Base-by-base conservation (phyloP, 2,329 filamentous ascomycete genomes). In the Elsinoe fawcettii region DNA sequence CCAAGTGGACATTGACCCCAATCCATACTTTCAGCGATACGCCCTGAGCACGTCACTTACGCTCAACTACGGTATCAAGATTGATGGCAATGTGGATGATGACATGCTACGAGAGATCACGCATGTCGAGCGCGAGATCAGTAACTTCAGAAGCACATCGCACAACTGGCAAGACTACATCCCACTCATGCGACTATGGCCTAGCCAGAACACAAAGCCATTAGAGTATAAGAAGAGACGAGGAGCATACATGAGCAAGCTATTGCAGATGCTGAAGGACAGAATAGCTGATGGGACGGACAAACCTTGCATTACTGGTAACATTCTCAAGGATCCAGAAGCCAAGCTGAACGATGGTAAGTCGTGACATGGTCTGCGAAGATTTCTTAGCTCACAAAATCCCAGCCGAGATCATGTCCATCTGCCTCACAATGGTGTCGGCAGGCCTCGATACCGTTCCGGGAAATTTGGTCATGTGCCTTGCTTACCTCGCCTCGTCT, bases 111-210 rank as follows among this genome's bases (percentile, higher is more conserved):
- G 81, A 18, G 88, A 92, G 66, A 90, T 93, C 58, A 82, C 84
- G 0, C 77, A 84, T 47, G 87, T 92, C 2, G 88, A 92, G 69
- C 79, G 87, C 27, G 84, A 83, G 4, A 83, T 93, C 22, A 86
- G 84, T 55, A 88, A 88, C 64, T 86, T 91, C 66, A 75, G 88
- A 49, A 87, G 82, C 23, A 92, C 87, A 0, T 88, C 85, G 64
- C 89, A 90, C 66, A 92, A 92, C 68, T 88, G 86, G 82, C 86
- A 89, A 65, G 88, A 93, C 65, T 92, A 92, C 63, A 81, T 93
- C n/a, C 87, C 88, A 0, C 65, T 91, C 4, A 68, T 93, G 60
- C 78, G 88, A 25, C 69, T 90, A 1, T 78, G 82, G 62, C 79
- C 83, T 2, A 81, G 76, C 30, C 78, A 78, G 61, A 89, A 82